phyloP scores from a whole-genome alignment of 2,329 filamentous ascomycete genomes.

The Paraphoma chrysanthemicola region DNA sequence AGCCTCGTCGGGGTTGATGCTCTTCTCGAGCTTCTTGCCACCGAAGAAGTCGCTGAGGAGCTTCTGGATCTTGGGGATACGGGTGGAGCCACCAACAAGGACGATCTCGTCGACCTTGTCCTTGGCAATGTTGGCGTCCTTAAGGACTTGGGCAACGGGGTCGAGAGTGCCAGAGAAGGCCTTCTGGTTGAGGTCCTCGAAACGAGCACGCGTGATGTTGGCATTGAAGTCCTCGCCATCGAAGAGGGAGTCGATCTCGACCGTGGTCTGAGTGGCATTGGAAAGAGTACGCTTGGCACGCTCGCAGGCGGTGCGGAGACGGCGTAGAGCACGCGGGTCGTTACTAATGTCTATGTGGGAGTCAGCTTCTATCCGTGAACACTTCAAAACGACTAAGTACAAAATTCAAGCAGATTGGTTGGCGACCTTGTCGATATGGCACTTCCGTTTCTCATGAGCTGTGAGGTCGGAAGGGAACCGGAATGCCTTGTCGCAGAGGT shows the following conservation, averaged over 20 bases:
- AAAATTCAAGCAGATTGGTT: no score
- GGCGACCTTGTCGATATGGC: no score
- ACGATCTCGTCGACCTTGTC: conserved; percentile 95
- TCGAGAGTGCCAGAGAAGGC: conserved; percentile 92
- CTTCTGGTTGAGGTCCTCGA: conserved; percentile 98
- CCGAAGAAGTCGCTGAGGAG: conserved; percentile 98
- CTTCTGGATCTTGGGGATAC: conserved; percentile 99
- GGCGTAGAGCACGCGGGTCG: conserved; percentile 90
- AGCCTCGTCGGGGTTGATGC: conserved; percentile 99
- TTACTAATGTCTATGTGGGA: conserved; percentile 76
- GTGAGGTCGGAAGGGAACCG: no score
- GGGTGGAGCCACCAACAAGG: conserved; percentile 97
- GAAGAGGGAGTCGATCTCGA: conserved; percentile 98
- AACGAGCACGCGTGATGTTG: conserved; percentile 97
- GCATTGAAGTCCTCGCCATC: conserved; percentile 98
- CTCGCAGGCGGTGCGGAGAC: conserved; percentile 97
- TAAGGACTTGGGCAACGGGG: conserved; percentile 94
- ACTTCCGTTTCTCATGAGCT: no score
- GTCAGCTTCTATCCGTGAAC: no score
- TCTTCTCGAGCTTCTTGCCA: conserved; percentile 99
- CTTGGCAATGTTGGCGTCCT: conserved; percentile 91
- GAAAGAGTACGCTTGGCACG: conserved; percentile 99
- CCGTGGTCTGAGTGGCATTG: conserved; percentile 94
- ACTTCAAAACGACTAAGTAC: no score
- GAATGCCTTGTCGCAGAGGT: no score